Percentiles rank a stretch among this genome's conserved stretches.
Conservation (phyloP, 345 rosid genomes). For the Viola odorata region DNA sequence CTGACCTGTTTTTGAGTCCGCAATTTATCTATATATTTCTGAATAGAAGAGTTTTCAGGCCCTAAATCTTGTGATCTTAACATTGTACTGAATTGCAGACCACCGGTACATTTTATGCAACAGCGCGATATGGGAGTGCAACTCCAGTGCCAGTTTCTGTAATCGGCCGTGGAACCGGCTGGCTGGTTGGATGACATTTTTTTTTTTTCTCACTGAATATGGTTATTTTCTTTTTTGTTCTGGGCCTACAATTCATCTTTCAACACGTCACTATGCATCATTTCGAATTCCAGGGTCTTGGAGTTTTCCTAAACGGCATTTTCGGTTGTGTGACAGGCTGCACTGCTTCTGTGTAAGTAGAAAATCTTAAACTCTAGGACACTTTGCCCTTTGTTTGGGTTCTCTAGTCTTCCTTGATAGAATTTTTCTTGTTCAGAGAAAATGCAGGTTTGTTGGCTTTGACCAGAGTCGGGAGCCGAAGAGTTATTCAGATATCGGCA, state of each 20-base stretch:
- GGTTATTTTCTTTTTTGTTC: background rate
- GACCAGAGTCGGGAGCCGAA: slow-evolving; percentile 21
- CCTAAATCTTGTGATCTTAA: background rate
- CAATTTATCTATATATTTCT: background rate
- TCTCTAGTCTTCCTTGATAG: background rate
- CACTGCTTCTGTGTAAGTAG: slow-evolving; percentile 69
- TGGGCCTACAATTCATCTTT: too few relatives aligned
- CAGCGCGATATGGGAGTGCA: slow-evolving; percentile 78
- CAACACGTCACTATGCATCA: background rate
- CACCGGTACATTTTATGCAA: slow-evolving; percentile 62
- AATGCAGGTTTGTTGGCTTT: slow-evolving; percentile 20
- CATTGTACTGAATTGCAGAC: slow-evolving; percentile 25
- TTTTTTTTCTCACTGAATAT: background rate
- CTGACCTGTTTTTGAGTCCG: background rate
- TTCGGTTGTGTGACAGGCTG: slow-evolving; percentile 67
- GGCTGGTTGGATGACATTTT: slow-evolving; percentile 45
- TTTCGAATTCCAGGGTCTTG: slow-evolving; percentile 49
- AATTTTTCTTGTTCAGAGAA: slow-evolving; percentile 7
- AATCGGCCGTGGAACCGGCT: slow-evolving; percentile 74
- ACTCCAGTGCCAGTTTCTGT: slow-evolving; percentile 76
- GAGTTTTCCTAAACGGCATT: slow-evolving; percentile 52
- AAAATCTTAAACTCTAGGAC: background rate
- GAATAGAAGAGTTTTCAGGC: background rate
- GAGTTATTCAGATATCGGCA: slow-evolving; percentile 20
- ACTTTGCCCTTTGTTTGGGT: background rate